Conservation (phyloP, 768 basidiomycete genomes). For the Boletus reticuloceps region DNA sequence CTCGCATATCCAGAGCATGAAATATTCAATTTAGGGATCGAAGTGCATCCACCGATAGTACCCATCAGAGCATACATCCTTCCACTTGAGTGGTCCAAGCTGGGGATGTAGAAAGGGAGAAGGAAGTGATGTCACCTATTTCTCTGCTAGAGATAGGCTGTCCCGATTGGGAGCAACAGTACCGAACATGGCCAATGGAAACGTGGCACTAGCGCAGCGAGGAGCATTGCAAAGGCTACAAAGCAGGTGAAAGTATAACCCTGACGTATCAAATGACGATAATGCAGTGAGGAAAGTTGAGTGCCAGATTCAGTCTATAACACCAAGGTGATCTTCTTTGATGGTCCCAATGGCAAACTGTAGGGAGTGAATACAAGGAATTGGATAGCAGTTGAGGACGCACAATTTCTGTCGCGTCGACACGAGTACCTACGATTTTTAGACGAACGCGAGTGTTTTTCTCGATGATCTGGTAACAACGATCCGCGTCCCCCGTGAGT, state of each 20-base stretch:
- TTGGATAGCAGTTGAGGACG: slow-evolving; percentile 29
- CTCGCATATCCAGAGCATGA: too few relatives aligned
- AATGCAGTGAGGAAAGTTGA: neutral
- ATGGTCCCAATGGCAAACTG: slow-evolving; percentile 98
- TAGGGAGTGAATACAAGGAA: neutral
- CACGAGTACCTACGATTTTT: slow-evolving; percentile 97
- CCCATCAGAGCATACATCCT: too few relatives aligned
- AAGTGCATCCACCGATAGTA: too few relatives aligned
- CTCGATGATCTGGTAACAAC: slow-evolving; percentile 69
- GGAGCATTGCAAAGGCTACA: slow-evolving; percentile 3
- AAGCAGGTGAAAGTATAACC: neutral
- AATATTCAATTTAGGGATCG: too few relatives aligned
- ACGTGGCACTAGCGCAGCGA: neutral
- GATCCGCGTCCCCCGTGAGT: neutral
- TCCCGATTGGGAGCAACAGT: neutral
- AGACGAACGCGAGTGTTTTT: slow-evolving; percentile 90
- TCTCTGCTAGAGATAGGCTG: too few relatives aligned
- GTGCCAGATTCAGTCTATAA: slow-evolving; percentile 61
- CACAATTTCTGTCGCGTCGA: slow-evolving; percentile 97
- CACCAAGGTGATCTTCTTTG: slow-evolving; percentile 96
- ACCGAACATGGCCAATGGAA: neutral
- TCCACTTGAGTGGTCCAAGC: too few relatives aligned
- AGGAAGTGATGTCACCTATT: too few relatives aligned
- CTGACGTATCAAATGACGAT: neutral
- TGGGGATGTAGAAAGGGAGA: too few relatives aligned